These are phyloP conservation scores for Entonaema liquescens DNA, from an alignment of 495 filamentous ascomycete species.

Conservation along the genomic window DNA sequence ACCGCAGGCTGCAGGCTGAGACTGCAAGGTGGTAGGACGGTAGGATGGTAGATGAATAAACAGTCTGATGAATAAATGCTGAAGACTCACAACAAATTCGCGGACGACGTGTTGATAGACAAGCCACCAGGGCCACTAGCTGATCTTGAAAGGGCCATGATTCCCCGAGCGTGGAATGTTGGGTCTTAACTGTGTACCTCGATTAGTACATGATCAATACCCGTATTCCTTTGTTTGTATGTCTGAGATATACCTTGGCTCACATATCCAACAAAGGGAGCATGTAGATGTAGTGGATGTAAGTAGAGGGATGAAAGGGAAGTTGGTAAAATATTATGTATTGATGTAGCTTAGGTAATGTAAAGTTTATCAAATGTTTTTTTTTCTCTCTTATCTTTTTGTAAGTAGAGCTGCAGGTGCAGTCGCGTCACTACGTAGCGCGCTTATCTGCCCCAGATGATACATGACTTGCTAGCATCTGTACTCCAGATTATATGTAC, in stretches of 20 bases:
- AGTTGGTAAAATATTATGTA: neutral
- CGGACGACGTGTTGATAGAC: constrained; percentile 79
- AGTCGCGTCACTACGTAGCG: neutral
- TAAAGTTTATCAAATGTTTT: neutral
- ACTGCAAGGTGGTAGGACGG: no score
- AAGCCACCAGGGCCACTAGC: constrained; percentile 73
- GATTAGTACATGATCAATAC: neutral
- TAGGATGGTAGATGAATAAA: neutral
- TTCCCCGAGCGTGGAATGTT: constrained; percentile 25
- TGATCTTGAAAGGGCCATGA: constrained; percentile 63
- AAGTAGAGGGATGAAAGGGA: neutral
- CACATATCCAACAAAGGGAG: neutral
- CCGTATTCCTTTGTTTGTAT: neutral
- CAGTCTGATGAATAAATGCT: neutral
- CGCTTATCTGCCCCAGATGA: neutral
- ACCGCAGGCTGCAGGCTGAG: no score
- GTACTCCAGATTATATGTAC: neutral
- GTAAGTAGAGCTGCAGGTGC: neutral
- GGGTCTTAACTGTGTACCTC: neutral
- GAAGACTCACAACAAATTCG: constrained; percentile 71
- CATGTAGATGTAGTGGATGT: neutral
- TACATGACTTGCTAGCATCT: neutral
- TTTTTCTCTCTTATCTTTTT: neutral
- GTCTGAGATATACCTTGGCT: neutral
- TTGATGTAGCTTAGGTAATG: neutral